Conservation (phyloP, 768 basidiomycete species). For the Zangia roseola region DNA sequence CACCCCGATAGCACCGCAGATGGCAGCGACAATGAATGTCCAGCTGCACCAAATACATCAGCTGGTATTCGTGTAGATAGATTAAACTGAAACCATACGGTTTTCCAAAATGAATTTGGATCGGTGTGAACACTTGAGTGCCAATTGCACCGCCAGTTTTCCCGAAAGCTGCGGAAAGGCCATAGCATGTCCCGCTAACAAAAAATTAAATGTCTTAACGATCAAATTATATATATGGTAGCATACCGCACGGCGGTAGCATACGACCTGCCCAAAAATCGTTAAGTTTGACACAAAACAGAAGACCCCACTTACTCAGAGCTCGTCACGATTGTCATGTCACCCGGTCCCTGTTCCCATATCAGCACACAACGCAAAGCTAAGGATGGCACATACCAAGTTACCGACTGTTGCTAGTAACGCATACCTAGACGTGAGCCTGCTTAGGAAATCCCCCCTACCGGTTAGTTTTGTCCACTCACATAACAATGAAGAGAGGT, state of each 20-base stretch:
- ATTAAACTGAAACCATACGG: constrained; percentile 34
- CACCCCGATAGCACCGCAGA: constrained; percentile 63
- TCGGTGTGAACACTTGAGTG: constrained; percentile 67
- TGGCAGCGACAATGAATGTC: constrained; percentile 67
- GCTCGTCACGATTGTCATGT: constrained; percentile 65
- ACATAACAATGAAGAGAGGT: constrained; percentile 69
- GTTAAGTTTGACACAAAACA: not conserved
- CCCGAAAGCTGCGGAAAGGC: constrained; percentile 63
- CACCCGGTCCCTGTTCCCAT: constrained; percentile 56
- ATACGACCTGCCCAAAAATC: constrained; percentile 43
- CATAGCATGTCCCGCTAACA: constrained; percentile 64
- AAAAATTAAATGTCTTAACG: not conserved
- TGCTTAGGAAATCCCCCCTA: constrained; percentile 1
- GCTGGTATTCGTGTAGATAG: not conserved
- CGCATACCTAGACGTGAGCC: constrained; percentile 48
- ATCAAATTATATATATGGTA: not conserved
- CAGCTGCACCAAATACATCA: constrained; percentile 38
- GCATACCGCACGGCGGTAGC: constrained; percentile 59
- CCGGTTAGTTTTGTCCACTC: constrained; percentile 20
- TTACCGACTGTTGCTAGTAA: constrained; percentile 73
- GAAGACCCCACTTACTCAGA: constrained; percentile 48
- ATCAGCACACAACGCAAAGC: constrained; percentile 5
- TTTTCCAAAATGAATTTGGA: constrained; percentile 62
- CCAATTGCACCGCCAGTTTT: constrained; percentile 73
- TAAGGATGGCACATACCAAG: constrained; percentile 36